These are phyloP conservation scores for Pseudogymnoascus sp. DNA, from an alignment of 2,329 filamentous ascomycete species.

Conservation along the genomic window DNA sequence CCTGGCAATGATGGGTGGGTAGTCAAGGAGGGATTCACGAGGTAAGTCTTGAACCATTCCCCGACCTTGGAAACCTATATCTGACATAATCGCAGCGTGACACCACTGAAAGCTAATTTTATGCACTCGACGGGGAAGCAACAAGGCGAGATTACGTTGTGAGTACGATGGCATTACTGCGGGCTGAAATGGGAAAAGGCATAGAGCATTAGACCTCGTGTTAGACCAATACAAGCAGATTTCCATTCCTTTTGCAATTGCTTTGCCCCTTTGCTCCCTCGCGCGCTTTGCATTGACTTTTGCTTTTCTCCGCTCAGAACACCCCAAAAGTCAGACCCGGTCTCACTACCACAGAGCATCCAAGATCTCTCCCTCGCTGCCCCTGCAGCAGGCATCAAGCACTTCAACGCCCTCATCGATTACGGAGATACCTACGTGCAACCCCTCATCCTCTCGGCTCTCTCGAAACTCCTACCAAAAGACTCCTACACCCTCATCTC, in stretches of 20 bases:
- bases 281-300: not conserved
- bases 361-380: slow-evolving; percentile 19
- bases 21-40: slow-evolving; percentile 79
- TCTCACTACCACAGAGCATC: slow-evolving; percentile 13
- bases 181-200: not conserved
- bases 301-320: not conserved
- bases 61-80: slow-evolving; percentile 3
- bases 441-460: slow-evolving; percentile 69
- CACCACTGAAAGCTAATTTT: slow-evolving; percentile 87
- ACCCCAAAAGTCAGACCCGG: not conserved
- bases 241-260: not conserved
- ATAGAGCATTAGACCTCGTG: slow-evolving; percentile 24
- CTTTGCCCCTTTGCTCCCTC: not conserved
- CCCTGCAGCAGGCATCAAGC: slow-evolving; percentile 24
- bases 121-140: slow-evolving; percentile 63
- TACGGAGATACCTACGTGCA: slow-evolving; percentile 90
- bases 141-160: slow-evolving; percentile 73
- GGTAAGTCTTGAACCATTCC: slow-evolving; percentile 42
- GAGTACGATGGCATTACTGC: slow-evolving; percentile 45
- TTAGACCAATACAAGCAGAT: slow-evolving; percentile 25
- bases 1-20: slow-evolving; percentile 92
- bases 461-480: slow-evolving; percentile 54
- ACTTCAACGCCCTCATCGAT: slow-evolving; percentile 65
- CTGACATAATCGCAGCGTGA: slow-evolving; percentile 54
- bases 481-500: slow-evolving; percentile 49